A percentile compares a stretch with the other conserved stretches of the same genome.
Conservation (phyloP, 495 filamentous ascomycete genomes). For the Penicillium malachiteum region DNA sequence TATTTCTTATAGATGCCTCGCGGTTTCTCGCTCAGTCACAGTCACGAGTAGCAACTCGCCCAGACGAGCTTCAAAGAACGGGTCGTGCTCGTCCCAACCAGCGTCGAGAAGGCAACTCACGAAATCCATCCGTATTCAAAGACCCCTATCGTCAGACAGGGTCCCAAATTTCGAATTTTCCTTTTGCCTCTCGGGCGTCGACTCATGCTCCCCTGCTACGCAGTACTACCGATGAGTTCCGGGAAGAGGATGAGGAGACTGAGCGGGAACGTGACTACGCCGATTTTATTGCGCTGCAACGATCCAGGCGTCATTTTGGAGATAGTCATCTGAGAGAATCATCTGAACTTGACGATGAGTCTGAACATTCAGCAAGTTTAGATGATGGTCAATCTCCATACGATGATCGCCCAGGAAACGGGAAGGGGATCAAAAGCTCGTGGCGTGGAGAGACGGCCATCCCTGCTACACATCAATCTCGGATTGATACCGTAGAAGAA, state of each 20-base stretch:
- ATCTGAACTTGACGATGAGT: constrained; percentile 73
- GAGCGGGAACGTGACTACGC: constrained; percentile 90
- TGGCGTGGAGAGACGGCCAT: constrained; percentile 48
- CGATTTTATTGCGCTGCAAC: constrained; percentile 87
- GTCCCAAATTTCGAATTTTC: constrained; percentile 71
- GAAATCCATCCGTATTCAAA: constrained; percentile 51
- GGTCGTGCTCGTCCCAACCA: constrained; percentile 46
- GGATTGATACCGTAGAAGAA: constrained; percentile 32
- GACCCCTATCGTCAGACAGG: constrained; percentile 68
- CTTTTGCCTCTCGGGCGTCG: constrained; percentile 72
- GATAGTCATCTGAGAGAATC: constrained; percentile 75
- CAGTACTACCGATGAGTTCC: constrained; percentile 76
- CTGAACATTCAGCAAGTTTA: constrained; percentile 55
- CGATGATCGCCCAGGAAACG: constrained; percentile 36
- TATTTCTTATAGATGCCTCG: constrained; percentile 72
- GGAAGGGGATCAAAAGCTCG: constrained; percentile 52
- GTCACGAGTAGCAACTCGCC: constrained; percentile 72
- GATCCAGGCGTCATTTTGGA: constrained; percentile 84
- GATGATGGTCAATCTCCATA: constrained; percentile 46
- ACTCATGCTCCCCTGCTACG: constrained; percentile 87
- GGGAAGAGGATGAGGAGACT: constrained; percentile 85
- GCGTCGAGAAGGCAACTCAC: constrained; percentile 39
- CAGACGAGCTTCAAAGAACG: constrained; percentile 54
- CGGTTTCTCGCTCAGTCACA: constrained; percentile 97
- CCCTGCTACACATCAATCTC: constrained; percentile 17